A percentile compares a stretch with the other conserved stretches of the same genome.
Evolutionary conservation across 495 filamentous ascomycete genomes (phyloP).

Genomic region (Lophium mytilinum): DNA sequence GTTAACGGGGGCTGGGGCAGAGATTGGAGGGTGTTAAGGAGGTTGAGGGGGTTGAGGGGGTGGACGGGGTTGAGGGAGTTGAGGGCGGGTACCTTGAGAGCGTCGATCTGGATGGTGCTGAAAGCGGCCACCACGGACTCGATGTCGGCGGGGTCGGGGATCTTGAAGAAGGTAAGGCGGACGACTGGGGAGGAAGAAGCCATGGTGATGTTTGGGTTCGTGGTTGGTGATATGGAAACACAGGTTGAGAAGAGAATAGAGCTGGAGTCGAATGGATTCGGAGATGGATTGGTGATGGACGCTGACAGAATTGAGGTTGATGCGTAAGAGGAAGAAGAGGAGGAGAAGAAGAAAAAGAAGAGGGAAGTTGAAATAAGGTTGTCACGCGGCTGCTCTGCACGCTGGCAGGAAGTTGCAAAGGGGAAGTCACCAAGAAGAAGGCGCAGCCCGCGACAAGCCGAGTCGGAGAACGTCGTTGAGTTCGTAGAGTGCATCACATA

Average conservation of each 20-base stretch:
- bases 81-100: conserved; percentile 38
- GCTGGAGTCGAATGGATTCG: too few relatives aligned
- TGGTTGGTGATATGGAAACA: neutral
- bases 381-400: too few relatives aligned
- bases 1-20: neutral
- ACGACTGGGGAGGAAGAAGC: conserved; percentile 45
- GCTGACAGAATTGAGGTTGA: too few relatives aligned
- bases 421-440: too few relatives aligned
- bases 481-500: too few relatives aligned
- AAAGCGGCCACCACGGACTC: conserved; percentile 42
- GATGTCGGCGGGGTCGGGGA: conserved; percentile 43
- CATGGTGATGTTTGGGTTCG: conserved; percentile 9
- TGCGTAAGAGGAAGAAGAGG: too few relatives aligned
- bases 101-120: conserved; percentile 42
- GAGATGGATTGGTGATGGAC: too few relatives aligned
- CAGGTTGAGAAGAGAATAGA: neutral
- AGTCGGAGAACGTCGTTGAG: too few relatives aligned
- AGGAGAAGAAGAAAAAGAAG: too few relatives aligned
- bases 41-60: neutral
- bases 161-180: conserved; percentile 54
- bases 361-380: too few relatives aligned
- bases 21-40: neutral
- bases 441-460: too few relatives aligned
- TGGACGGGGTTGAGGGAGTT: neutral
- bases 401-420: too few relatives aligned